Evolutionary conservation across 371 early-diverging fungal species (phyloP), one percentile per base, ranked within the genome.

Genomic region (Apophysomyces trapeziformis): DNA sequence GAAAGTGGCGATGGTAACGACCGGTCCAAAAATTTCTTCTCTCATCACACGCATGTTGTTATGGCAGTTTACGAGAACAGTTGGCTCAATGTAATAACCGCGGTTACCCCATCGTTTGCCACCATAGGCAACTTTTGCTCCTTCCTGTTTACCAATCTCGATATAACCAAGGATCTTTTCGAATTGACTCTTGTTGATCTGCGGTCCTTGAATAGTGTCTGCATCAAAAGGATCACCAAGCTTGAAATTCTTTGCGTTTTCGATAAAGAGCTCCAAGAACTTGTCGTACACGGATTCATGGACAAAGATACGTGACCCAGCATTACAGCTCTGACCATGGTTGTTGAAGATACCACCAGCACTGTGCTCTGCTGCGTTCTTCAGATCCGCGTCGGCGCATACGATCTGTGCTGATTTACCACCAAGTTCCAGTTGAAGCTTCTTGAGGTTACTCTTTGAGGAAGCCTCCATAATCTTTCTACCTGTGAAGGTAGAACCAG

Each of bases 11-110:
- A 95, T 90, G 36, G 87, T 82, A 8, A 92, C 86, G 6, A 97
- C 95, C 0, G 97, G 97, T 2, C 97, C 97, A 85, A 97, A 97
- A 63, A 96, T 89, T 74, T 97, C 97, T 65, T 96, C 92, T 38
- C 78, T 81, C 71, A 90, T 91, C 32, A 97, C 75, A 5, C 78
- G 77, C 76, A 88, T 87, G 38, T 73, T 71, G 50, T 92, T 89
- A 4, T 75, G 63, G 57, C 93, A 92, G 66, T 91, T 77, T 46
- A 74, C 70, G 64, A 94, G 91, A 37, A 96, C 73, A 0, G 95
- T 94, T 8, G 96, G 96, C 62, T 87, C 77, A 64, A 94, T 76
- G 75, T 87, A 95, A 77, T 88, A 94, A 1, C 95, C 96, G 47
- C 81, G 77, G 60, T 78, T 72, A 14, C 88, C 88, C 65, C 73